Conservation (phyloP, 345 rosid genomes). For the Brassica carinata region DNA sequence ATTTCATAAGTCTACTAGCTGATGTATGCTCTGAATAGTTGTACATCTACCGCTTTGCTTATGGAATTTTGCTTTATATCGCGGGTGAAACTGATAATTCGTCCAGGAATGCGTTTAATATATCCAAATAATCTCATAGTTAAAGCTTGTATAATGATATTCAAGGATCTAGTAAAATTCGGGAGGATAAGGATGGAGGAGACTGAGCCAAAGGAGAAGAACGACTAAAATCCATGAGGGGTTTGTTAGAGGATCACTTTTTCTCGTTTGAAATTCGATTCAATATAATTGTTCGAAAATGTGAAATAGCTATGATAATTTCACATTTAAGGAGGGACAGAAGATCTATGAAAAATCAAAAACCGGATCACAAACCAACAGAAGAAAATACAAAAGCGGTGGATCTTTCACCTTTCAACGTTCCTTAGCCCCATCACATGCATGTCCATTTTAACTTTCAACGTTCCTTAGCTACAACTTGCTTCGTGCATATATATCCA, state of each 20-base stretch:
- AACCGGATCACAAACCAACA: constrained; percentile 24
- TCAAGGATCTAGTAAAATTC: neutral
- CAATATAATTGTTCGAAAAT: neutral
- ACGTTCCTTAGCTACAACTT: constrained; percentile 25
- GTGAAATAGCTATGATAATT: neutral
- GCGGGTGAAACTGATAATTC: neutral
- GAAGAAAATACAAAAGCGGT: neutral
- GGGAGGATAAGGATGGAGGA: neutral
- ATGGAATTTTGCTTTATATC: neutral
- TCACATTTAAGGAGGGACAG: neutral
- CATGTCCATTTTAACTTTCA: neutral
- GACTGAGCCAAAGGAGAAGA: neutral
- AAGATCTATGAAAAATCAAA: neutral
- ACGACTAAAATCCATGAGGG: neutral
- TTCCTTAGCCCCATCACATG: neutral
- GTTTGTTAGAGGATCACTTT: neutral
- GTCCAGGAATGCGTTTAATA: neutral
- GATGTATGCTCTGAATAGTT: neutral
- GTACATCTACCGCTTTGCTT: neutral
- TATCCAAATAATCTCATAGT: neutral
- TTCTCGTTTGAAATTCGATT: neutral
- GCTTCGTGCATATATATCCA: constrained; percentile 26
- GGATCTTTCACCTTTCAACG: constrained; percentile 17
- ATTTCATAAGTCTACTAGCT: neutral
- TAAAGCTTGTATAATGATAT: neutral